phyloP scores from a whole-genome alignment of 1,139 yeast species.

The Hemisphaericaspora subhashii region DNA sequence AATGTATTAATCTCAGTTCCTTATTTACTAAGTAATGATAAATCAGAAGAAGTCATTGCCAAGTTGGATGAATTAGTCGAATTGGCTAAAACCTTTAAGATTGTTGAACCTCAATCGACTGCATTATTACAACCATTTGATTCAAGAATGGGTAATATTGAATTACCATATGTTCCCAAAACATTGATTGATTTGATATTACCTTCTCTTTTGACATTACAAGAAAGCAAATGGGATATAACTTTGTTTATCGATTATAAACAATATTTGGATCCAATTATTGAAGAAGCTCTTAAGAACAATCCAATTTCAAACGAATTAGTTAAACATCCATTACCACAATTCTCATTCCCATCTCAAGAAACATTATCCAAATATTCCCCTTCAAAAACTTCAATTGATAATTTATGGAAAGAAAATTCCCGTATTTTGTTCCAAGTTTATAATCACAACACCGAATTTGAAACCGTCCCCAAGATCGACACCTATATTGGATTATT shows the following conservation, averaged over 20 bases:
- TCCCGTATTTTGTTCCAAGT: conserved; percentile 69
- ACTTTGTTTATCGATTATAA: conserved; percentile 35
- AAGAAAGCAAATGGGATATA: conserved; percentile 31
- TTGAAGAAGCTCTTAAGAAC: conserved; percentile 32
- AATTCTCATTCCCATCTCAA: conserved; percentile 45
- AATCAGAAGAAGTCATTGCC: conserved; percentile 29
- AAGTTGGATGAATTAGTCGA: conserved; percentile 47
- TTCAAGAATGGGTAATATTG: conserved; percentile 30
- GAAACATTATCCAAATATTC: conserved; percentile 33
- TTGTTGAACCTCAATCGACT: conserved; percentile 22
- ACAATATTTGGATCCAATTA: conserved; percentile 36
- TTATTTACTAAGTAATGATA: conserved; percentile 55
- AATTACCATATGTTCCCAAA: conserved; percentile 55
- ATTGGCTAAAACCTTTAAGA: conserved; percentile 40
- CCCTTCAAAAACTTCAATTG: conserved; percentile 34
- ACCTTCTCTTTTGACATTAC: conserved; percentile 50
- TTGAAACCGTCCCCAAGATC: conserved; percentile 74
- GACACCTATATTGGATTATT: conserved; percentile 57
- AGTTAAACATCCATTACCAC: conserved; percentile 48
- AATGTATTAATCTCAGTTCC: conserved; percentile 70
- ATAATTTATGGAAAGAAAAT: conserved; percentile 39
- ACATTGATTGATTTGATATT: conserved; percentile 52
- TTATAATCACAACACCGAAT: conserved; percentile 49
- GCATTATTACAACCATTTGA: conserved; percentile 41
- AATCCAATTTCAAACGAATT: conserved; percentile 41